Base-by-base conservation (phyloP, 176 grass and related monocot genomes). In the Hsuehochloa calcarea region DNA sequence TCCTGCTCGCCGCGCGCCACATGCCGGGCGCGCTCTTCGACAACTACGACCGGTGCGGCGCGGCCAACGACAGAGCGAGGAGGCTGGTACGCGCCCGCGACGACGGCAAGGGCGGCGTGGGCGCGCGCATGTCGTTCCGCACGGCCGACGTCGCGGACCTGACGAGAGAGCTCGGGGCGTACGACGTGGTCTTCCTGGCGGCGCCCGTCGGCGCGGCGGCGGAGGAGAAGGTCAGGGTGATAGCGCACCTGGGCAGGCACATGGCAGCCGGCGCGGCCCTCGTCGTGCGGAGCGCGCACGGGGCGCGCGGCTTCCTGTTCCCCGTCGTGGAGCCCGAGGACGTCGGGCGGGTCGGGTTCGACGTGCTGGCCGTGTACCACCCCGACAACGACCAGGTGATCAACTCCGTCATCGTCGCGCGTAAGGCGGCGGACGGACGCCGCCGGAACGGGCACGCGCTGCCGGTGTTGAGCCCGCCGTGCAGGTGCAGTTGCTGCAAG, bases 141-240 rank as follows among this genome's bases (percentile, higher is more conserved):
- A 47, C 46, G 12, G 79, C 47, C 17, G 84, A 87, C 82, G 89
- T 89, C 23, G 49, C 85, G 37, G 34, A 70, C 27, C 41, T 88
- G 47, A 73, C 85, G 22, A 31, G 46, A 6, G 89, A 65, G 19
- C 58, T 90, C 29, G 54, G 23, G 1, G 31, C 22, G 29, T 89
- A 87, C 68, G 89, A 89, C 65, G 92, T 91, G 7, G 86, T 94
- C 45, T 94, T 91, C 89, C 70, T 94, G 70, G 89, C 86, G 1
- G 89, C 89, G 26, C 80, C 86, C 54, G 92, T 94, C 5, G 89
- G 92, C 3, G 19, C 86, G 41, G 65, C 55, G 43, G 20, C 43
- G 20, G 84, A 82, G 43, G 65, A 82, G 43, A 91, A 94, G 72
- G 55, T 6, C n/a, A 56, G 50, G 25, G 75, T 87, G 25, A 17